Percentiles rank a stretch among this genome's conserved stretches.
These are phyloP conservation scores for Cochlearia excelsa DNA, from an alignment of 345 rosid genomes.

Conservation along the genomic window DNA sequence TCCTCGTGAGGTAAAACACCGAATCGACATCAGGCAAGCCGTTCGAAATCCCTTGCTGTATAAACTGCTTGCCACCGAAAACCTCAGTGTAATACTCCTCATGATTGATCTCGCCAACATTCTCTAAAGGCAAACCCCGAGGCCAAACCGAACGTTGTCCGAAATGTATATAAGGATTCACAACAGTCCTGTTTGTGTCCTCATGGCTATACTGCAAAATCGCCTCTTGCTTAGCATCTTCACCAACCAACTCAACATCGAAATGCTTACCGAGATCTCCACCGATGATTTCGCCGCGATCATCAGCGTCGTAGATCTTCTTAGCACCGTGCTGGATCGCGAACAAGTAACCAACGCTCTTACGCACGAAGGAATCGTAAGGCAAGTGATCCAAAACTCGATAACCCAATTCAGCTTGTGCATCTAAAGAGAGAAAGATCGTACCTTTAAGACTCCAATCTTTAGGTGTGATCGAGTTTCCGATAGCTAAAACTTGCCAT, in stretches of 20 bases:
- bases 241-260: constrained; percentile 84
- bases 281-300: constrained; percentile 84
- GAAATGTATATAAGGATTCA: constrained; percentile 90
- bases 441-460: constrained; percentile 93
- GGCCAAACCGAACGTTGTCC: constrained; percentile 99
- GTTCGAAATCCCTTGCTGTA: constrained; percentile 94
- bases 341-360: constrained; percentile 84
- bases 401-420: constrained; percentile 76
- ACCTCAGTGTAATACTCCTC: constrained; percentile 93
- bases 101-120: constrained; percentile 83
- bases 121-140: constrained; percentile 92
- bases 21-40: constrained; percentile 99
- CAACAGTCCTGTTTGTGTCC: constrained; percentile 66
- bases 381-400: constrained; percentile 76
- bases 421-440: constrained; percentile 76
- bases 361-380: constrained; percentile 82
- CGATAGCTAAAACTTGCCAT: constrained; percentile 92
- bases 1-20: constrained; percentile 89
- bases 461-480: constrained; percentile 73
- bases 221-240: constrained; percentile 74
- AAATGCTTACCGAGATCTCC: constrained; percentile 84
- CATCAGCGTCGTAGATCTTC: constrained; percentile 90
- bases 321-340: constrained; percentile 97
- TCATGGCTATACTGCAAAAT: constrained; percentile 91
- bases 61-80: constrained; percentile 91